These are phyloP conservation scores for Ligustrum vulgare DNA, from an alignment of 257 asterid species.

Conservation along the genomic window DNA sequence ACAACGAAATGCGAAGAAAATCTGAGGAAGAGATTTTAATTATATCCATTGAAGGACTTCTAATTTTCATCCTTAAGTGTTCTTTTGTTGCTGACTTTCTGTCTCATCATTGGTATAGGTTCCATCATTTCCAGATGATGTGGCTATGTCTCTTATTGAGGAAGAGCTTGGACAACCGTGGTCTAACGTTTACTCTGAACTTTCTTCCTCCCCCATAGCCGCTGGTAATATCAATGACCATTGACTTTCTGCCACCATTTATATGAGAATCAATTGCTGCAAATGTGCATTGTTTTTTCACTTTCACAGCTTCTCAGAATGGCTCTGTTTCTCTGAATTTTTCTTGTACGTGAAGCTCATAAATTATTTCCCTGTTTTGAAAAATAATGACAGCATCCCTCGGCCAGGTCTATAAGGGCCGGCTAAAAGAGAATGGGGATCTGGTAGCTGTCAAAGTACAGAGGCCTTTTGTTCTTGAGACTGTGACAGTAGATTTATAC, in stretches of 20 bases:
- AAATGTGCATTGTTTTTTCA: background rate
- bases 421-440: constrained; percentile 93
- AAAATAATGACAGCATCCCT: constrained; percentile 79
- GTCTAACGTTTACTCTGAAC: constrained; percentile 81
- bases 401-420: constrained; percentile 98
- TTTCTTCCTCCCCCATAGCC: constrained; percentile 95
- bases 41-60: background rate
- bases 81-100: constrained; percentile 15
- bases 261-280: constrained; percentile 6
- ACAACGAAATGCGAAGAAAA: constrained; percentile 5
- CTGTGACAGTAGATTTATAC: constrained; percentile 89
- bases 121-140: constrained; percentile 98
- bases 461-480: constrained; percentile 99
- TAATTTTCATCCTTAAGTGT: background rate
- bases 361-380: constrained; percentile 22
- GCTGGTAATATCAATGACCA: constrained; percentile 71
- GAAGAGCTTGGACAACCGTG: constrained; percentile 99
- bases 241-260: constrained; percentile 7
- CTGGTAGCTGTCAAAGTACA: constrained; percentile 97
- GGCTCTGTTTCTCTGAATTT: constrained; percentile 1
- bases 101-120: constrained; percentile 49
- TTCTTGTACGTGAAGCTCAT: constrained; percentile 23
- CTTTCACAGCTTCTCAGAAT: constrained; percentile 3
- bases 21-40: constrained; percentile 4
- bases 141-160: constrained; percentile 95